phyloP scores from a whole-genome alignment of 192 early-diverging fungal genomes.

The Podila verticillata region DNA sequence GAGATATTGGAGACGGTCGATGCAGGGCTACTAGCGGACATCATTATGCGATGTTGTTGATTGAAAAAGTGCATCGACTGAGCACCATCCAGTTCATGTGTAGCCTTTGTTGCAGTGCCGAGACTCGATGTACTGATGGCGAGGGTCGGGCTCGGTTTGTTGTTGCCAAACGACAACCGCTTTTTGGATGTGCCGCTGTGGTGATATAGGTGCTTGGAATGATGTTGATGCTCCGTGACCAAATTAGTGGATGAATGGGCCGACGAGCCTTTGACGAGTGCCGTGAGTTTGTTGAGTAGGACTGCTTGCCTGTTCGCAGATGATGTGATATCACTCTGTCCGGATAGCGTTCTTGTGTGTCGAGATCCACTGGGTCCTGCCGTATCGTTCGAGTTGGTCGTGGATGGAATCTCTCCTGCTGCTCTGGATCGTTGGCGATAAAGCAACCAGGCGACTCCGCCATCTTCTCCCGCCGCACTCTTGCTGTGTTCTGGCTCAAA shows the following conservation, averaged over 20 bases:
- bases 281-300: background rate
- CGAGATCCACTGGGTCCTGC: too few species aligned
- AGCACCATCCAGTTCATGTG: background rate
- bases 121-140: conserved; percentile 17
- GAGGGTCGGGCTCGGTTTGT: background rate
- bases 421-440: conserved; percentile 26
- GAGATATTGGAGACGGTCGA: background rate
- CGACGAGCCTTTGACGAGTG: background rate
- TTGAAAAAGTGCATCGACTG: conserved; percentile 13
- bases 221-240: too few species aligned
- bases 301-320: background rate
- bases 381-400: background rate
- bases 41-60: background rate
- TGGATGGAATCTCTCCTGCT: background rate
- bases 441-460: conserved; percentile 23
- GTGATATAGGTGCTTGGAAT: too few species aligned
- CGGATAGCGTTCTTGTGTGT: background rate
- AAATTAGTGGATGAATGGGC: background rate
- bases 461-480: conserved; percentile 1
- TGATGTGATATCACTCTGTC: background rate
- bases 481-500: conserved; percentile 21
- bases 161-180: too few species aligned
- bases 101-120: background rate
- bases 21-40: conserved; percentile 14
- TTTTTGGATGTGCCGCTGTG: too few species aligned